A percentile compares a stretch with the other conserved stretches of the same genome.
Evolutionary conservation across 176 grass and related monocot genomes (phyloP).

Genomic region (Raddia guianensis): DNA sequence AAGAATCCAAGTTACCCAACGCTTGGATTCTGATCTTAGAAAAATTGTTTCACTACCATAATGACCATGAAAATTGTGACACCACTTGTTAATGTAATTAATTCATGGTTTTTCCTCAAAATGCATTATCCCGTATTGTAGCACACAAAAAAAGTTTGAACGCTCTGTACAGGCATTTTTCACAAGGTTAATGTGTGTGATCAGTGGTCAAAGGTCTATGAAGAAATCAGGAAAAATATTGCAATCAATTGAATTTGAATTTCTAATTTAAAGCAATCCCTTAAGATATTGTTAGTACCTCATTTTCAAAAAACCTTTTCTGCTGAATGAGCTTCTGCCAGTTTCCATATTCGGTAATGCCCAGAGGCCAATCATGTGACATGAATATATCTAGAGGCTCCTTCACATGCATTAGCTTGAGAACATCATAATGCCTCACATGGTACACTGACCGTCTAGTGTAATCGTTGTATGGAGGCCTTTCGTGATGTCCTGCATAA

Average conservation of each 20-base stretch:
- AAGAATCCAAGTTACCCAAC: background rate
- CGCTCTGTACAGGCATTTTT: constrained; percentile 1
- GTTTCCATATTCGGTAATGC: constrained; percentile 93
- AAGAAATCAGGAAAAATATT: background rate
- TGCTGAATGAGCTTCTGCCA: constrained; percentile 62
- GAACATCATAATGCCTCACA: constrained; percentile 84
- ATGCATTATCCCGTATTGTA: background rate
- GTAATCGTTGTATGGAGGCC: constrained; percentile 65
- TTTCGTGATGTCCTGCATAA: constrained; percentile 75
- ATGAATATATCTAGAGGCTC: constrained; percentile 91
- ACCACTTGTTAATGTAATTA: constrained; percentile 25
- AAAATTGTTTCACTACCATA: constrained; percentile 7
- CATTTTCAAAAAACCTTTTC: constrained; percentile 58
- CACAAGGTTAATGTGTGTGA: background rate
- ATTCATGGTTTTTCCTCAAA: constrained; percentile 12
- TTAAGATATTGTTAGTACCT: constrained; percentile 52
- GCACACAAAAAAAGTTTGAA: background rate
- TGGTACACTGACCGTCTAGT: constrained; percentile 79
- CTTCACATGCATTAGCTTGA: constrained; percentile 81
- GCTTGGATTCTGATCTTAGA: background rate
- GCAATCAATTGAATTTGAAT: background rate
- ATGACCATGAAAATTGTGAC: constrained; percentile 3
- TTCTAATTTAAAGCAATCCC: constrained; percentile 16
- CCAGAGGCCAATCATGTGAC: constrained; percentile 97
- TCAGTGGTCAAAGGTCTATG: background rate